A percentile compares a stretch with the other conserved stretches of the same genome.
These are phyloP conservation scores for Veloboletus limbatus DNA, from an alignment of 1,284 basidiomycete species.

Conservation along the genomic window DNA sequence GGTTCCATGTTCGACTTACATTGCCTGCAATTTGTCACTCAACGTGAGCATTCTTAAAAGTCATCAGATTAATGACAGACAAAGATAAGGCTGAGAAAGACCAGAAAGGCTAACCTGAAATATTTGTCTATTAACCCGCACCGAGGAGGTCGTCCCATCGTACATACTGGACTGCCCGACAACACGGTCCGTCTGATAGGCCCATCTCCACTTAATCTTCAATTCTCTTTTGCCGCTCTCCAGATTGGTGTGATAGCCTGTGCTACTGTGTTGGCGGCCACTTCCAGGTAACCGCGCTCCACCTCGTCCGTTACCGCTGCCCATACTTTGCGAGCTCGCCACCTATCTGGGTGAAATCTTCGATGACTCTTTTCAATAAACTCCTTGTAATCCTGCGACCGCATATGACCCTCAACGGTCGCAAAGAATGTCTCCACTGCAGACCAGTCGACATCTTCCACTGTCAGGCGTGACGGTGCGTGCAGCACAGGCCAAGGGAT, in stretches of 20 bases:
- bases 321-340: constrained; percentile 36
- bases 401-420: constrained; percentile 48
- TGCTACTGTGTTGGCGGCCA: constrained; percentile 36
- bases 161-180: not conserved
- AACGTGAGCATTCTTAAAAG: too few relatives aligned
- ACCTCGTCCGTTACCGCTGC: constrained; percentile 29
- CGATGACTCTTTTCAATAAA: constrained; percentile 68
- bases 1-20: too few relatives aligned
- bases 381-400: constrained; percentile 54
- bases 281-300: constrained; percentile 31
- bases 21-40: too few relatives aligned
- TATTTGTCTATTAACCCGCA: too few relatives aligned
- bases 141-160: not conserved
- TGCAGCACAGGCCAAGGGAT: constrained; percentile 72
- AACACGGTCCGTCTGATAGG: not conserved
- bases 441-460: constrained; percentile 66
- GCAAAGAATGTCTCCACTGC: constrained; percentile 70
- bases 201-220: constrained; percentile 1
- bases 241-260: constrained; percentile 34
- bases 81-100: too few relatives aligned
- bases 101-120: too few relatives aligned
- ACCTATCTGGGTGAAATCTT: constrained; percentile 40
- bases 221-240: constrained; percentile 26
- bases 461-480: constrained; percentile 45
- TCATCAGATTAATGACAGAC: too few relatives aligned